Conservation (phyloP, 2,329 filamentous ascomycete genomes). For the Colletotrichum paranaense region DNA sequence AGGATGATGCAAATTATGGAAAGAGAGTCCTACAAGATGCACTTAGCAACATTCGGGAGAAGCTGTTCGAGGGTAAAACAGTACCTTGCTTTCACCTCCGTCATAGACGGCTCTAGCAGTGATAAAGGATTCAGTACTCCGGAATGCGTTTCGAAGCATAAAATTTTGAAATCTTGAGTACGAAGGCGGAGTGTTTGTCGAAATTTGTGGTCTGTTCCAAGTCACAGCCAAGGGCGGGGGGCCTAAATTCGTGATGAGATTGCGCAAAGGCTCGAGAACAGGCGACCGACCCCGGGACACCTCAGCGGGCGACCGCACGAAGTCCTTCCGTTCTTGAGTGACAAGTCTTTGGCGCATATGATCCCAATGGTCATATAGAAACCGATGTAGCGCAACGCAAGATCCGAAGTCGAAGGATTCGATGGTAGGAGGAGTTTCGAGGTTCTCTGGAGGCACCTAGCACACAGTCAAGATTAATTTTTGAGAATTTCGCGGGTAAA, state of each 20-base stretch:
- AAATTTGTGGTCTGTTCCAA: slow-evolving; percentile 76
- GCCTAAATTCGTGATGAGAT: slow-evolving; percentile 73
- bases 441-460: slow-evolving; percentile 59
- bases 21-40: slow-evolving; percentile 64
- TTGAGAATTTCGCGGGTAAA: not conserved
- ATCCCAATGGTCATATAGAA: slow-evolving; percentile 79
- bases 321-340: slow-evolving; percentile 68
- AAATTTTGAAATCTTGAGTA: slow-evolving; percentile 79
- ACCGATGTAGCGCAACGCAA: slow-evolving; percentile 76
- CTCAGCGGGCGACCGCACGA: slow-evolving; percentile 66
- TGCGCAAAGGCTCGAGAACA: slow-evolving; percentile 69
- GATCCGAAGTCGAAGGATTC: slow-evolving; percentile 77
- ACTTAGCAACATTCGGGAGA: not conserved
- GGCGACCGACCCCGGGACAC: slow-evolving; percentile 63
- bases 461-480: not conserved
- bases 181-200: slow-evolving; percentile 69
- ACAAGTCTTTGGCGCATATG: slow-evolving; percentile 74
- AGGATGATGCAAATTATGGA: slow-evolving; percentile 77
- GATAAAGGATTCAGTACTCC: slow-evolving; percentile 72
- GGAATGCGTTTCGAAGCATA: slow-evolving; percentile 76
- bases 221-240: slow-evolving; percentile 76
- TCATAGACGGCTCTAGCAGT: slow-evolving; percentile 76
- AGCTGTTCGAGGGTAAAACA: not conserved
- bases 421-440: slow-evolving; percentile 52
- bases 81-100: slow-evolving; percentile 75